Evolutionary conservation across 148 eudicot genomes (phyloP).

Genomic region (Salicornia ramosissima): DNA sequence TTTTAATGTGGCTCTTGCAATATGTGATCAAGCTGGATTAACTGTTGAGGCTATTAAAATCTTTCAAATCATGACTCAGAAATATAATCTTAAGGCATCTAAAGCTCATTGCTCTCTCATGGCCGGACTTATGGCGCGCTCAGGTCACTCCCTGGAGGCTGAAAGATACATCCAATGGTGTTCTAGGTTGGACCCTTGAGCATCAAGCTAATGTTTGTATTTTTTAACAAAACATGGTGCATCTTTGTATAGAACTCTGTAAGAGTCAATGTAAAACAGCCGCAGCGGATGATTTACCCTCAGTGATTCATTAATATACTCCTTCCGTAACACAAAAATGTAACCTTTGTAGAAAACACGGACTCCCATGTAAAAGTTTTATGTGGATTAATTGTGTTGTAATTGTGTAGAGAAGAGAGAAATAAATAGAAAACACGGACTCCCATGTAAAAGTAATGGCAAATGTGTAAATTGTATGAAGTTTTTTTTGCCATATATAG

Average conservation of each 20-base stretch:
- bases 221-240: background rate
- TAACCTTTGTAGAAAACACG: no score
- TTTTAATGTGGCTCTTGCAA: slow-evolving; percentile 37
- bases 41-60: slow-evolving; percentile 56
- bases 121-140: slow-evolving; percentile 42
- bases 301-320: no score
- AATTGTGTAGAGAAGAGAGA: no score
- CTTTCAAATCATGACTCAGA: slow-evolving; percentile 47
- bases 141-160: slow-evolving; percentile 53
- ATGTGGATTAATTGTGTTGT: no score
- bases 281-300: background rate
- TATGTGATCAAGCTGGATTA: slow-evolving; percentile 69
- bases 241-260: background rate
- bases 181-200: slow-evolving; percentile 26
- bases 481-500: no score
- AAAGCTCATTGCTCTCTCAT: slow-evolving; percentile 51
- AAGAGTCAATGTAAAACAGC: background rate
- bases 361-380: no score
- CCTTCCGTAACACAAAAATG: no score
- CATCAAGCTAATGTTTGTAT: background rate
- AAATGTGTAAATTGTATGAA: no score
- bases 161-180: slow-evolving; percentile 41
- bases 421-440: no score
- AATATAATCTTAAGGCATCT: slow-evolving; percentile 36
- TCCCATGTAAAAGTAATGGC: no score